Conservation (phyloP, 306 rosid species). For the Psophocarpus tetragonolobus region DNA sequence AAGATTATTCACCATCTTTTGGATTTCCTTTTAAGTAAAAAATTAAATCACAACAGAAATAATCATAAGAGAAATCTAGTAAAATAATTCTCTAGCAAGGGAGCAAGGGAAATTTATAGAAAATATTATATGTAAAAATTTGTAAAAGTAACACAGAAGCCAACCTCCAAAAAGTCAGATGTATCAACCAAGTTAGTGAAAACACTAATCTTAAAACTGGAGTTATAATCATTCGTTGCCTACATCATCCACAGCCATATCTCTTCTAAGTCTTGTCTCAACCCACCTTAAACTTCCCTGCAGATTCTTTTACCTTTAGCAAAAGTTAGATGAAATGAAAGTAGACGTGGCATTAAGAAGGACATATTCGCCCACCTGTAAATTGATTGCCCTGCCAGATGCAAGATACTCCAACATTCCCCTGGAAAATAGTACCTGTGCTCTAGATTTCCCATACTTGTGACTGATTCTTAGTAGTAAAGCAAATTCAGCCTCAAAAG, state of each 20-base stretch:
- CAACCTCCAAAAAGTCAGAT: slow-evolving; percentile 88
- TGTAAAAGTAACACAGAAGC: slow-evolving; percentile 27
- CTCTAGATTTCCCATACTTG: slow-evolving; percentile 92
- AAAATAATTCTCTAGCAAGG: slow-evolving; percentile 1
- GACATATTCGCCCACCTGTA: slow-evolving; percentile 51
- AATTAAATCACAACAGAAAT: slow-evolving; percentile 9
- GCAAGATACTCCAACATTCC: slow-evolving; percentile 82
- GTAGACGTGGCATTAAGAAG: background rate
- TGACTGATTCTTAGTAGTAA: slow-evolving; percentile 77
- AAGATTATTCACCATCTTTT: background rate
- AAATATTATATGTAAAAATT: background rate
- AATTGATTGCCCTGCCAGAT: slow-evolving; percentile 70
- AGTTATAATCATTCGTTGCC: slow-evolving; percentile 65
- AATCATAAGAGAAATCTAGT: too few relatives aligned
- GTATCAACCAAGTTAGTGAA: slow-evolving; percentile 82
- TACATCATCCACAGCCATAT: slow-evolving; percentile 66
- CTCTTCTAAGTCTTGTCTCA: slow-evolving; percentile 61
- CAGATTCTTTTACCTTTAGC: slow-evolving; percentile 26
- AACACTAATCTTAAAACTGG: slow-evolving; percentile 82
- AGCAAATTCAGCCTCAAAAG: slow-evolving; percentile 90
- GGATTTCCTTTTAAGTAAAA: background rate
- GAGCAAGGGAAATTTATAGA: slow-evolving; percentile 11
- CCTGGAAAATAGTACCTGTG: slow-evolving; percentile 83
- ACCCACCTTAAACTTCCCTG: slow-evolving; percentile 84
- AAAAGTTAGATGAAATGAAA: slow-evolving; percentile 18